These are phyloP conservation scores for Aureobasidium sp. DNA, from an alignment of 2,329 filamentous ascomycete species.

Conservation along the genomic window DNA sequence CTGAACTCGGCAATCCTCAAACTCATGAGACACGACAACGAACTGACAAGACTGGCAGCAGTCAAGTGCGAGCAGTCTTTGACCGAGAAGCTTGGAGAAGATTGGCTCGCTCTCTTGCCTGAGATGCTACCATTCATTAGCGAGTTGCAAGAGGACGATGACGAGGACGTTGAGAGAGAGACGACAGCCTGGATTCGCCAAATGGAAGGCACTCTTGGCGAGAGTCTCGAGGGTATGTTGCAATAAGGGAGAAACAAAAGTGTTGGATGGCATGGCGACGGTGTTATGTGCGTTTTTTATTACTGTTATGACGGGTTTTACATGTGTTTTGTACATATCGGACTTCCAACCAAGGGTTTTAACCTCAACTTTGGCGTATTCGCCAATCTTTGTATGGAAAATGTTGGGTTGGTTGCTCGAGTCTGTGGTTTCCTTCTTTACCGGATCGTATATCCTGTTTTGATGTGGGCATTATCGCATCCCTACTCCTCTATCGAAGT, in stretches of 20 bases:
- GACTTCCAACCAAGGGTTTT: neutral
- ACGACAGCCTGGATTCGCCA: slow-evolving; percentile 82
- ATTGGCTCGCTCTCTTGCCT: slow-evolving; percentile 83
- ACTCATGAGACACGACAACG: slow-evolving; percentile 65
- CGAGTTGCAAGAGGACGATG: slow-evolving; percentile 92
- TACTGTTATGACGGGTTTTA: neutral
- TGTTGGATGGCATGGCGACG: neutral
- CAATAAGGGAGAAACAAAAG: slow-evolving; percentile 15
- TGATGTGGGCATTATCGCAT: neutral
- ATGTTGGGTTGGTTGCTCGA: neutral
- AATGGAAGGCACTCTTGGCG: slow-evolving; percentile 83
- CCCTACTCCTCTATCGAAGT: neutral
- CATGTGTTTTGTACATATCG: slow-evolving; percentile 6
- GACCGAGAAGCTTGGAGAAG: slow-evolving; percentile 62
- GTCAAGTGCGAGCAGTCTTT: slow-evolving; percentile 75
- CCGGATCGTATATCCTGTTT: neutral
- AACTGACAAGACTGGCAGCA: slow-evolving; percentile 69
- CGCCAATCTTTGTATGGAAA: neutral
- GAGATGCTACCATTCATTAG: slow-evolving; percentile 97
- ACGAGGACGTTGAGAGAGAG: slow-evolving; percentile 85
- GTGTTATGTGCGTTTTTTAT: slow-evolving; percentile 1
- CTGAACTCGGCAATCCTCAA: slow-evolving; percentile 73
- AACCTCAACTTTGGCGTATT: neutral
- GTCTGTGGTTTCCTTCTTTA: neutral
- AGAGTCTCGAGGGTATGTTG: slow-evolving; percentile 87